A percentile compares a stretch with the other conserved stretches of the same genome.
Conservation (phyloP, 768 basidiomycete genomes). For the Hysterangium stoloniferum region DNA sequence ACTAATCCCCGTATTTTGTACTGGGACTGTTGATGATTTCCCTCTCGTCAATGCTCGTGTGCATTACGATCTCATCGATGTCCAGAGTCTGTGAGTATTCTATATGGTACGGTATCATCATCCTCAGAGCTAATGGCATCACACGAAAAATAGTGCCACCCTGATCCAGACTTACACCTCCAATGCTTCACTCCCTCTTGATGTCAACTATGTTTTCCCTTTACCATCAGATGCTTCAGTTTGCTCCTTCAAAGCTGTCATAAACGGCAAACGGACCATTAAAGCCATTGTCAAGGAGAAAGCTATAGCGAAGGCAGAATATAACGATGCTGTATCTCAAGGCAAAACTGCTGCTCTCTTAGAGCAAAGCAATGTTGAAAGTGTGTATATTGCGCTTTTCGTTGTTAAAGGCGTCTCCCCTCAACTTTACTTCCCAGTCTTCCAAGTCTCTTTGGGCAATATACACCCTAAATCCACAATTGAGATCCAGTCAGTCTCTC, state of each 20-base stretch:
- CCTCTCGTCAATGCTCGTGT: not conserved
- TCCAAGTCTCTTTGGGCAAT: conserved; percentile 50
- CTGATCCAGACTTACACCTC: conserved; percentile 13
- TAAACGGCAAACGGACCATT: conserved; percentile 36
- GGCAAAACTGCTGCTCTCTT: conserved; percentile 39
- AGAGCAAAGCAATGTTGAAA: conserved; percentile 43
- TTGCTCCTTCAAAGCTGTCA: conserved; percentile 44
- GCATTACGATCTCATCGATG: conserved; percentile 6
- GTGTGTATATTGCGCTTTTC: conserved; percentile 26
- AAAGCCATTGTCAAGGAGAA: conserved; percentile 44
- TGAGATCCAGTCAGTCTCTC: conserved; percentile 33
- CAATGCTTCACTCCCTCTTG: conserved; percentile 1
- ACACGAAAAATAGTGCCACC: not conserved
- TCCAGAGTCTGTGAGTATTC: conserved; percentile 6
- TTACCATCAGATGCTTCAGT: conserved; percentile 47
- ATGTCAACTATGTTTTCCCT: conserved; percentile 45
- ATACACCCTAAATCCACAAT: conserved; percentile 37
- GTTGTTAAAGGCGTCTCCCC: no score
- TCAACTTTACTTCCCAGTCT: no score
- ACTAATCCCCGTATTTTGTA: no score
- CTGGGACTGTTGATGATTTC: not conserved
- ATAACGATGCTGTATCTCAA: conserved; percentile 32
- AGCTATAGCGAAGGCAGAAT: conserved; percentile 31
- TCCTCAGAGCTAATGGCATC: no score
- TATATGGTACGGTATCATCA: no score